Conservation (phyloP, 805 yeast species). For the Saturnispora mendoncae region DNA sequence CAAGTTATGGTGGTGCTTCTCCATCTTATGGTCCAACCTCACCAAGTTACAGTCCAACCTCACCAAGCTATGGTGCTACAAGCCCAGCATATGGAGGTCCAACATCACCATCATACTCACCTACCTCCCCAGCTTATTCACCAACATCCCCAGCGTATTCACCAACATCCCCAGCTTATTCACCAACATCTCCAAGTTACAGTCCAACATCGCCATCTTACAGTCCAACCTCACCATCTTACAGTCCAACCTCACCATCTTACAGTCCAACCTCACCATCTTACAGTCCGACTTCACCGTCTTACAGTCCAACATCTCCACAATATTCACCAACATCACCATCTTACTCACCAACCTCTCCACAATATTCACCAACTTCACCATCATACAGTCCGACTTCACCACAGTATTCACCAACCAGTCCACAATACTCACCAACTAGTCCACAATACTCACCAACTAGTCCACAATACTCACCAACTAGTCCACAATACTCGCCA, state of each 20-base stretch:
- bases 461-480: conserved; percentile 71
- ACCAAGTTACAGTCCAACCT: conserved; percentile 47
- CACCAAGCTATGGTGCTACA: conserved; percentile 45
- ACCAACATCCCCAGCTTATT: conserved; percentile 62
- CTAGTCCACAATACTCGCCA: conserved; percentile 61
- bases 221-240: conserved; percentile 64
- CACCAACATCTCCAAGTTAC: conserved; percentile 66
- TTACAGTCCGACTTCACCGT: conserved; percentile 69
- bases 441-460: conserved; percentile 70
- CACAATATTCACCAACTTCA: conserved; percentile 54
- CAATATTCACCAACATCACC: conserved; percentile 71
- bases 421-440: conserved; percentile 56
- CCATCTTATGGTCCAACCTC: conserved; percentile 48
- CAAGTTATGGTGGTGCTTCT: conserved; percentile 37
- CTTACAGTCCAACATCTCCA: conserved; percentile 59
- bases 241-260: conserved; percentile 55
- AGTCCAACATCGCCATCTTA: conserved; percentile 74
- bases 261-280: conserved; percentile 76
- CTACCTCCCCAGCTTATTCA: conserved; percentile 51
- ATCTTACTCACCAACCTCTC: conserved; percentile 53
- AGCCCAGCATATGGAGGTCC: conserved; percentile 60
- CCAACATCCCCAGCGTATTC: conserved; percentile 70
- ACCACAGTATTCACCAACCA: conserved; percentile 51
- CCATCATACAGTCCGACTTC: conserved; percentile 58
- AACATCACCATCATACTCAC: conserved; percentile 65